Evolutionary conservation across 2,329 filamentous ascomycete genomes (phyloP), one percentile per base, ranked within the genome.

Genomic region (Pyrenophora tritici-repentis): DNA sequence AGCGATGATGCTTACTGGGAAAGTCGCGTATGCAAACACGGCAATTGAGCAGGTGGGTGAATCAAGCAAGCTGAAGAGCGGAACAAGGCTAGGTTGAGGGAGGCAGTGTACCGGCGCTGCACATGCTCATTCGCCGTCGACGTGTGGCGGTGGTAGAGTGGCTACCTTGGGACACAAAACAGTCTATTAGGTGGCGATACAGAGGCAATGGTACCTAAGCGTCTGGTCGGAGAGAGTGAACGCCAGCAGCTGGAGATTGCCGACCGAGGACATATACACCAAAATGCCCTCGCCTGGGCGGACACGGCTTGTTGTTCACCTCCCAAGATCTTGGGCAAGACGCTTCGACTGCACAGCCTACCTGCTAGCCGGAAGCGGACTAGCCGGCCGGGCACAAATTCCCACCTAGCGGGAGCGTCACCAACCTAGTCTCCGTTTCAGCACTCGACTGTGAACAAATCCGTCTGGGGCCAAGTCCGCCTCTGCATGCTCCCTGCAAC

Each of bases 71-170:
- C 39, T 50, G 54, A 42, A 32, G n/a, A 35, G 22, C n/a, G 32
- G 38, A 8, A 24, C 40, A 31, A 47, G 13, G 32, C 37, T 37
- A 29, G 42, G 12, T 39, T 14, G 40, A 34, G 5, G 18, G 54
- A 44, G 55, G 55, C 55, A 47, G 48, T 57, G 55, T 42, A 44
- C 24, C 16, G 31, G 26, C 26, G 38, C 43, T 38, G 45, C 39
- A 40, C 54, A 48, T 48, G 37, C 44, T 48, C 51, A 43, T 55
- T 55, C 33, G 46, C 32, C 29, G 40, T 35, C 16, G 46, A 33
- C 26, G 42, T 36, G 38, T 26, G 42, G 44, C 33, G 41, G 39
- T 54, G 50, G 38, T 35, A 37, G 32, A 36, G 46, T 13, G 12
- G 4, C 17, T 13, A 32, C 22, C 32, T 9, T 13, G 29, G 16